A percentile compares a stretch with the other conserved stretches of the same genome.
Evolutionary conservation across 139 green algal species (phyloP).

Genomic region (Asterochloris sp.): DNA sequence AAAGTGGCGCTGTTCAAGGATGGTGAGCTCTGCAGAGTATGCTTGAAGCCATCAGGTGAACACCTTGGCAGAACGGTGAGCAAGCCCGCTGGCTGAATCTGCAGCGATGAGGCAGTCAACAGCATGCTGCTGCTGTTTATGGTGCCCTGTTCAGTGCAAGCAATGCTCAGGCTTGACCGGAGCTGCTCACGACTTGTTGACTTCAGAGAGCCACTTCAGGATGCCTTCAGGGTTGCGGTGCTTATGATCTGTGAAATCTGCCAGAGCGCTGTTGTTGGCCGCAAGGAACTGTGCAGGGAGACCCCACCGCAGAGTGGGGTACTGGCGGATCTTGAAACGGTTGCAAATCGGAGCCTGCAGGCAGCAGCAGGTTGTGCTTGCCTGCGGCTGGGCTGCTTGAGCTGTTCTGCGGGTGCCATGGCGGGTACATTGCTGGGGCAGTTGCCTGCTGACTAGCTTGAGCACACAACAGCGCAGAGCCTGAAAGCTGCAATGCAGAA

Average conservation of each 20-base stretch:
- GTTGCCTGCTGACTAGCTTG: background rate
- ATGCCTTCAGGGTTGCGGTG: conserved; percentile 3
- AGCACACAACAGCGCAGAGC: background rate
- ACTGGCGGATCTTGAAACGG: conserved; percentile 12
- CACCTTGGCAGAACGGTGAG: background rate
- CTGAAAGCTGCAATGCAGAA: background rate
- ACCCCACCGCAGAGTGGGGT: conserved; percentile 24
- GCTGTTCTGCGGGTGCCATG: background rate
- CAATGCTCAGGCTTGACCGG: too few species aligned
- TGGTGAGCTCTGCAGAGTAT: too few species aligned
- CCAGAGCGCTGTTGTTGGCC: background rate
- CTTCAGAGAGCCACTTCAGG: background rate
- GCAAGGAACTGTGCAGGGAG: conserved; percentile 4
- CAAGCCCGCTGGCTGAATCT: background rate
- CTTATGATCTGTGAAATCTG: background rate
- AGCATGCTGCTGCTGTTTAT: background rate
- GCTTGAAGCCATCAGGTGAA: too few species aligned
- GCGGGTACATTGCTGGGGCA: background rate
- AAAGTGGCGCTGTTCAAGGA: too few species aligned
- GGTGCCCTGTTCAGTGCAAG: background rate
- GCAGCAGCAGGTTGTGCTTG: background rate
- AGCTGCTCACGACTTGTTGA: background rate
- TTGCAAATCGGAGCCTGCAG: conserved; percentile 20
- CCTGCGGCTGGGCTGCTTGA: background rate
- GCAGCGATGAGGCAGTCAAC: background rate